phyloP scores from a whole-genome alignment of 495 filamentous ascomycete genomes.

The Entonaema liquescens region DNA sequence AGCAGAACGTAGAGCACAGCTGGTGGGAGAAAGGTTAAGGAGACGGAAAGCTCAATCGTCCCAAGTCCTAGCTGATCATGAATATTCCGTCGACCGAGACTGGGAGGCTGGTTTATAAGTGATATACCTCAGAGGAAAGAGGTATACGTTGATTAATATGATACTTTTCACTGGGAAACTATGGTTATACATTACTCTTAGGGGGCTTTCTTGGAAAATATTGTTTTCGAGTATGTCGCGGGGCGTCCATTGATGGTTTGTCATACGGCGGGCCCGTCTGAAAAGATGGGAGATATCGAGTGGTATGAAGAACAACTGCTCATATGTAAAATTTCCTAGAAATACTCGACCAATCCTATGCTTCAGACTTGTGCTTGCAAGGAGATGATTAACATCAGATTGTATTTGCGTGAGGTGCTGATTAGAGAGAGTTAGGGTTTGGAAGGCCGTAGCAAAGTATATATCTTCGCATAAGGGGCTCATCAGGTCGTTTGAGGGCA shows the following conservation, averaged over 20 bases:
- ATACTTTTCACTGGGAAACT: background rate
- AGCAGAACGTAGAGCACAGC: constrained; percentile 38
- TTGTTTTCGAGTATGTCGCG: no score
- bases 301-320: background rate
- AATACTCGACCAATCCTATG: background rate
- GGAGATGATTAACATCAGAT: background rate
- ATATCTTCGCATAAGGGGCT: no score
- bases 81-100: background rate
- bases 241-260: no score
- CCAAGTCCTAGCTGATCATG: background rate
- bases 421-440: no score
- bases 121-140: background rate
- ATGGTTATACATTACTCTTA: background rate
- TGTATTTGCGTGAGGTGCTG: background rate
- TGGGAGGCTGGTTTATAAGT: background rate
- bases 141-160: no score
- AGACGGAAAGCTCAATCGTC: constrained; percentile 11
- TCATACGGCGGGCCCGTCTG: no score
- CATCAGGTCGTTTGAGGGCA: no score
- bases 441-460: no score
- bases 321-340: background rate
- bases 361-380: background rate
- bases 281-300: background rate
- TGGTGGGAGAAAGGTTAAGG: constrained; percentile 16
- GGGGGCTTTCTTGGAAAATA: background rate